Base-by-base conservation (phyloP, 306 rosid genomes). In the Vigna nakashimae region DNA sequence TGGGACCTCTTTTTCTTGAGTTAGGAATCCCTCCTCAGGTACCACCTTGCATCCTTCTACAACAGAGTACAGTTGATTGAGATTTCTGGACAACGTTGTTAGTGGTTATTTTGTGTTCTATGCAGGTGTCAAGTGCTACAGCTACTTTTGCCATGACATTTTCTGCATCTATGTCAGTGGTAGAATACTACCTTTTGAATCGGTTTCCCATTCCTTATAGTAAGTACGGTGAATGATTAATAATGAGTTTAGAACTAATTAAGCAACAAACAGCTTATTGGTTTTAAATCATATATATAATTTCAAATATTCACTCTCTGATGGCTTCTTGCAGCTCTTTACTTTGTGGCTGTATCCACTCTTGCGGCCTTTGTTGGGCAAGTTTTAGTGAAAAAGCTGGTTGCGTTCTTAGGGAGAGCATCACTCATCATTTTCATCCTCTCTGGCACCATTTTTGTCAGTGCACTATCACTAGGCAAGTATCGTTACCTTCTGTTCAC, bases 11-110 rank as follows among this genome's bases (percentile, higher is more conserved):
- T 69, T 90, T 90, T 52, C 82, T 88, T 4, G 92, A 88, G 68
- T 80, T 90, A 46, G 92, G 92, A 63, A 85, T 88, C 66, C 91
- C 92, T 59, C 92, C 95, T 79, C 92, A 90, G 91, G 92, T 90
- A 60, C 62, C 50, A 32, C 75, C 5, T 45, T 45, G 12, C 50
- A 12, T 45, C 50, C 50, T 45, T 11, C 50, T 45, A 45, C 50
- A 11, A 12, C 16, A 11, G 5, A 45, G 15, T 45, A 42, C 15
- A 45, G 50, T 45, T 45, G 50, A 45, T 11, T 45, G 15, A 45
- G 50, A 12, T 12, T 12, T 45, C 5, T 45, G 50, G 5, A 45
- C 5, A 45, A 45, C 15, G 4, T 45, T 45, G 2, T 57, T 43
- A 16, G 15, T 28, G 20, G 2, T 4, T n/a, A 28, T 14, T 60